Base-by-base conservation (phyloP, 495 filamentous ascomycete genomes). In the Physcia stellaris region DNA sequence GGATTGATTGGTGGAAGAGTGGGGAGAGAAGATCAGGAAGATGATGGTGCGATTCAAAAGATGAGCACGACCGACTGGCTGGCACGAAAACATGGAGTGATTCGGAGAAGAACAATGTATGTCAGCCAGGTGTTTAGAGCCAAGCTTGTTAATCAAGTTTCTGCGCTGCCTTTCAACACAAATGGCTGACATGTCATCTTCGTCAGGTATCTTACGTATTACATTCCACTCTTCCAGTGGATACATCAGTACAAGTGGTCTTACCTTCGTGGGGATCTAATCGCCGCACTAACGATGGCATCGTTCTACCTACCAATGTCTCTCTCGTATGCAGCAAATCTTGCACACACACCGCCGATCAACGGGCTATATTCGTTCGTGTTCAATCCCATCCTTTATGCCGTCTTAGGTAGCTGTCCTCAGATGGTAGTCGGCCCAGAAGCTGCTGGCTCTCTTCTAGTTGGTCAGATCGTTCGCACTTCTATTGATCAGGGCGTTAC, bases 261-360 rank as follows among this genome's bases (percentile, higher is more conserved):
- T 4, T 93, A 78, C 55, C 57, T 96, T 20, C 70, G 78, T 47
- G 90, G 92, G 22, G 90, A 99, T 60, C 64, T 95, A 22, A 66
- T 86, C 7, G 86, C 90, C 10, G 70, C 82, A 32, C 56, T 96
- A 37, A 95, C 90, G 2, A 78, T 99, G 60, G 85, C 88, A 1
- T 94, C 86, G 11, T 86, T 99, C 63, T 99, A 99, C 52, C 83
- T 99, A 26, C 90, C 90, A 19, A 95, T 99, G 88, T 79, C 88
- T 0, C 71, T 99, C 20, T 95, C 87, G 4, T 71, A 86, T 42
- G 86, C 88, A n/a, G 75, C 80, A 20, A 99, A 96, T 56, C 75
- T 99, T 27, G 90, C 79, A 5, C 88, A 96, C 51, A 75, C 94
- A 12, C 86, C 88, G 6, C 79, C 90, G 0, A 85, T 96, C 58